Conservation (phyloP, 1,284 basidiomycete species). For the Moesziomyces antarcticus region DNA sequence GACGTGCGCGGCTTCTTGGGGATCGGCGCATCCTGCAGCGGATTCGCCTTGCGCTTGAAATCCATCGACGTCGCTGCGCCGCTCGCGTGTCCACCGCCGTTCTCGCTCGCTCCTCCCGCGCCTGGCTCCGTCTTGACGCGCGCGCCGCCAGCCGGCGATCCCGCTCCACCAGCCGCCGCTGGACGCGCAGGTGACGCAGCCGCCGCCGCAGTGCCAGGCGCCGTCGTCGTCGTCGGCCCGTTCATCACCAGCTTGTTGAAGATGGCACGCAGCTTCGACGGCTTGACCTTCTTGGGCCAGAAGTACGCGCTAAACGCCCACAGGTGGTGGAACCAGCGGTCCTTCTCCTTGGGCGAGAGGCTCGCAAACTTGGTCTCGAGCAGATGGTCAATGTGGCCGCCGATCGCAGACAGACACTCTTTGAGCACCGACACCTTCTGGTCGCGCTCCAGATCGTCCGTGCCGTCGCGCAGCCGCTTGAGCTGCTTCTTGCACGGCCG, state of each 20-base stretch:
- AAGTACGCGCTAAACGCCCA: slow-evolving; percentile 89
- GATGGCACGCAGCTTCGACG: slow-evolving; percentile 59
- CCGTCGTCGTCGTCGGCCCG: slow-evolving; percentile 16
- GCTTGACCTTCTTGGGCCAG: slow-evolving; percentile 85
- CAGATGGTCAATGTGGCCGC: slow-evolving; percentile 87
- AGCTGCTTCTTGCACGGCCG: slow-evolving; percentile 97
- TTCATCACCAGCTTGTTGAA: slow-evolving; percentile 60
- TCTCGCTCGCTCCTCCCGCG: slow-evolving; percentile 19
- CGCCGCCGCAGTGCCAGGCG: slow-evolving; percentile 2
- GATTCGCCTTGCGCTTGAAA: slow-evolving; percentile 41
- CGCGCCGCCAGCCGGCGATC: slow-evolving; percentile 9
- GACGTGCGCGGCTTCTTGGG: slow-evolving; percentile 54
- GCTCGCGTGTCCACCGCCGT: slow-evolving; percentile 9
- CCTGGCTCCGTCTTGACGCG: slow-evolving; percentile 28
- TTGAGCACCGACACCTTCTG: slow-evolving; percentile 96
- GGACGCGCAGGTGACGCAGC: slow-evolving; percentile 2
- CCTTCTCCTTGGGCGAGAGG: slow-evolving; percentile 79
- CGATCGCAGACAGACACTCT: slow-evolving; percentile 93
- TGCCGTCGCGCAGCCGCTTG: slow-evolving; percentile 89
- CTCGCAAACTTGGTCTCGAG: slow-evolving; percentile 76
- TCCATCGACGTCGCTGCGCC: slow-evolving; percentile 10
- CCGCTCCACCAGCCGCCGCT: slow-evolving; percentile 13
- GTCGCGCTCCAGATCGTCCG: slow-evolving; percentile 89
- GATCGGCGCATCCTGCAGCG: slow-evolving; percentile 47
- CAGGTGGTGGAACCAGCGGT: slow-evolving; percentile 89